These are phyloP conservation scores for Aspergillus baeticus DNA, from an alignment of 495 filamentous ascomycete genomes.

Conservation along the genomic window DNA sequence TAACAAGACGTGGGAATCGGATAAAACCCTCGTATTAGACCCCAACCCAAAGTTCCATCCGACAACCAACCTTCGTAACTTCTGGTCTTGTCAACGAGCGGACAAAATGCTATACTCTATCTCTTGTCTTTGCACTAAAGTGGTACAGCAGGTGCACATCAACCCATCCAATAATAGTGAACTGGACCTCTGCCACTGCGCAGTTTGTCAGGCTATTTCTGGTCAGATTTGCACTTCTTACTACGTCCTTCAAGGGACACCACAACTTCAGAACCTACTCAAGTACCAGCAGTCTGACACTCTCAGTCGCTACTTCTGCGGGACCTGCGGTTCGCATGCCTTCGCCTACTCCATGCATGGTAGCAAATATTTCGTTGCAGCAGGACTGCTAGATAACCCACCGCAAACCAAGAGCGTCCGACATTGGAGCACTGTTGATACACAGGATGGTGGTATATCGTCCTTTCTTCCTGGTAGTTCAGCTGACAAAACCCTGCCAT, in stretches of 20 bases:
- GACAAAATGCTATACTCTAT: slow-evolving; percentile 27
- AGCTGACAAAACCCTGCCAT: slow-evolving; percentile 13
- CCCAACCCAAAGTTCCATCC: background rate
- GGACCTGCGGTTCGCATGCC: slow-evolving; percentile 65
- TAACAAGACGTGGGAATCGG: background rate
- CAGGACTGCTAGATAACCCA: slow-evolving; percentile 34
- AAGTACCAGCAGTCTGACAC: slow-evolving; percentile 48
- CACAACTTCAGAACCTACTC: slow-evolving; percentile 37
- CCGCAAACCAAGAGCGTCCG: slow-evolving; percentile 36
- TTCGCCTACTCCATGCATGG: slow-evolving; percentile 36
- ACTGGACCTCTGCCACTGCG: slow-evolving; percentile 63
- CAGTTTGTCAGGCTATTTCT: slow-evolving; percentile 55
- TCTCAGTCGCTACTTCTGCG: slow-evolving; percentile 63
- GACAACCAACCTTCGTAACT: background rate
- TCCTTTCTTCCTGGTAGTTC: slow-evolving; percentile 39
- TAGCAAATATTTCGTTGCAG: slow-evolving; percentile 43
- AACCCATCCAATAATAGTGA: slow-evolving; percentile 25
- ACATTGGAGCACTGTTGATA: slow-evolving; percentile 52
- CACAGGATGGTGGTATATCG: slow-evolving; percentile 57
- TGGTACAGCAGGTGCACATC: slow-evolving; percentile 42
- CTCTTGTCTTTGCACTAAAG: slow-evolving; percentile 57
- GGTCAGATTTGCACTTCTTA: slow-evolving; percentile 60
- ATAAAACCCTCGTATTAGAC: background rate
- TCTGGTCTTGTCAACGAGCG: background rate
- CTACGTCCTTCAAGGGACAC: slow-evolving; percentile 35